Base-by-base conservation (phyloP, 306 rosid genomes). In the Purshia tridentata region DNA sequence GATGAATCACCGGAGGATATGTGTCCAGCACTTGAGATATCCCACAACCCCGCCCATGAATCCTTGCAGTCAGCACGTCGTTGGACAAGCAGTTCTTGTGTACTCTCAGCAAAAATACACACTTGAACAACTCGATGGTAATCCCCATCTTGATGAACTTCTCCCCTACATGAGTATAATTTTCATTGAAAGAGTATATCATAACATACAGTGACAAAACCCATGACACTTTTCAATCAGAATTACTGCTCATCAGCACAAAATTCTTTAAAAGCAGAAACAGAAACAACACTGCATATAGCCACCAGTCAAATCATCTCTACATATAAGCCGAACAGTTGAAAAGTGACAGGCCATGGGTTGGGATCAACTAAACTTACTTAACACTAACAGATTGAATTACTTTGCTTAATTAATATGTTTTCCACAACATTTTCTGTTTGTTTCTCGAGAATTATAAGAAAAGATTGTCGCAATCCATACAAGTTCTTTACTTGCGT, bases 81-180 rank as follows among this genome's bases (percentile, higher is more conserved):
- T 63, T 94, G 97, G 68, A 94, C 76, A 61, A 94, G 98, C 68
- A 94, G 56, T 51, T 91, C 83, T 49, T 88, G 94, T 1, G 98
- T 89, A 57, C 79, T 82, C 81, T 94, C 98, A 1, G 95, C 88
- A 65, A 78, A 94, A 70, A 94, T 87, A 92, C 98, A 91, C 55
- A 89, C 89, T 48, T 94, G 98, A 73, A 91, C 98, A n/a, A 90
- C 92, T 54, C 95, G 84, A 75, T 94, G 98, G 86, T 91, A 94
- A 80, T 94, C 97, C 65, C 98, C 98, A 55, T 94, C 95, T 60
- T 91, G 87, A 85, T 89, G 98, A 78, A 91, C 91, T 49, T 77
- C 82, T 39, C 87, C 82, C 75, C 98, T 93, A 69, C 58, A 78
- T 0, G 56, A 4, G n/a, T 23, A 15, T 44, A 55, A 46, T 16